These are phyloP conservation scores for Syzygium aqueum DNA, from an alignment of 345 rosid genomes.

Conservation along the genomic window DNA sequence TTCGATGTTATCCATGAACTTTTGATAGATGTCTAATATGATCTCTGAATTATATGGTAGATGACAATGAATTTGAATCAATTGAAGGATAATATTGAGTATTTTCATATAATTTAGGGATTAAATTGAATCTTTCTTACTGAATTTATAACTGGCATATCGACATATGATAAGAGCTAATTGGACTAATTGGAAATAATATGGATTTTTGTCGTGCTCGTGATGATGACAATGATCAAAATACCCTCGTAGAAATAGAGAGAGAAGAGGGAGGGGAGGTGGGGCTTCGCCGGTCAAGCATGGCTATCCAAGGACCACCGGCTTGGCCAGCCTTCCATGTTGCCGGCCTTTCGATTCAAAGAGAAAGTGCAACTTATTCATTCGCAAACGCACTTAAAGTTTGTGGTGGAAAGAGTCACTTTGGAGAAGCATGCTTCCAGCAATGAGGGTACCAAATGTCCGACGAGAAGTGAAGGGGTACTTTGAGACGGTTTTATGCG, in stretches of 20 bases:
- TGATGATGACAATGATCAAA: background rate
- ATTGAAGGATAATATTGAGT: no score
- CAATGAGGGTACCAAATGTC: background rate
- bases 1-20: no score
- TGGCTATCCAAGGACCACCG: background rate
- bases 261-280: background rate
- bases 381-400: background rate
- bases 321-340: rapidly evolving
- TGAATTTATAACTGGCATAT: background rate
- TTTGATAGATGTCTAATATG: no score
- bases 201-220: background rate
- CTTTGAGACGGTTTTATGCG: rapidly evolving
- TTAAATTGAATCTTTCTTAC: background rate
- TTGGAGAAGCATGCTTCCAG: background rate
- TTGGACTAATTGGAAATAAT: background rate
- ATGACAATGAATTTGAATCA: no score
- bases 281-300: background rate
- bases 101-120: no score
- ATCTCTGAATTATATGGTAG: no score
- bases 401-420: background rate
- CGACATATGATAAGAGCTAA: rapidly evolving
- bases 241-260: background rate
- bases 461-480: background rate
- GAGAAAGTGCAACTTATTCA: background rate
- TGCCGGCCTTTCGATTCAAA: background rate